Conservation (phyloP, 108 stramenopile genomes). For the Epithemia pelagica region DNA sequence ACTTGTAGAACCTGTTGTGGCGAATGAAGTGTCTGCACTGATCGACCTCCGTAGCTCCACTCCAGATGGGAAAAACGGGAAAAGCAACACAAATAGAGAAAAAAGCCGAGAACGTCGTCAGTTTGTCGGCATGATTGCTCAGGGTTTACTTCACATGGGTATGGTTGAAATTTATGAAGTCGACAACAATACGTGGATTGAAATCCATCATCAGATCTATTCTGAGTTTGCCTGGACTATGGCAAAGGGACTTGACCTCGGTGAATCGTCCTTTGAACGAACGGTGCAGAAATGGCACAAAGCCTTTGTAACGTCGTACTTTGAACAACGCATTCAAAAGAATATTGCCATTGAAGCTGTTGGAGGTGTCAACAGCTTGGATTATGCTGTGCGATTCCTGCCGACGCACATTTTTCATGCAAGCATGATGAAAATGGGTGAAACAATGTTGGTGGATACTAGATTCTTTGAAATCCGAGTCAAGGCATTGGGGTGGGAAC, state of each 20-base stretch:
- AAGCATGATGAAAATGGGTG: conserved; percentile 30
- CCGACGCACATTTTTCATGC: conserved; percentile 43
- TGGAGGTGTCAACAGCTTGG: background rate
- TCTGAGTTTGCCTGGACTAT: conserved; percentile 15
- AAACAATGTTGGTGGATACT: conserved; percentile 34
- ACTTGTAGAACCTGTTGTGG: conserved; percentile 14
- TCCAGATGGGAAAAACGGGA: background rate
- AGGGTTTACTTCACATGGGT: conserved; percentile 34
- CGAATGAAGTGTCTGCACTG: conserved; percentile 12
- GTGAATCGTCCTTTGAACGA: conserved; percentile 8
- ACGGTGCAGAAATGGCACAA: conserved; percentile 32
- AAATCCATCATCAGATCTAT: conserved; percentile 26
- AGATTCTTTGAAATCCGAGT: conserved; percentile 43
- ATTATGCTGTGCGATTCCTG: conserved; percentile 37
- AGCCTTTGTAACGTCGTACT: conserved; percentile 35
- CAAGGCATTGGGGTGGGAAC: conserved; percentile 33
- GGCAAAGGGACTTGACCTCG: conserved; percentile 13
- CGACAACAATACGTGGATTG: conserved; percentile 13
- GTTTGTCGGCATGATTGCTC: conserved; percentile 17
- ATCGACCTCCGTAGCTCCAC: background rate
- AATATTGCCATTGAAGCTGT: background rate
- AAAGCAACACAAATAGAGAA: background rate
- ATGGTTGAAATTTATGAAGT: conserved; percentile 17
- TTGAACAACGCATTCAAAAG: conserved; percentile 11
- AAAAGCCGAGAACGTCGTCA: background rate